Percentiles rank a stretch among this genome's conserved stretches.
These are phyloP conservation scores for Ophiobolus disseminans DNA, from an alignment of 2,329 filamentous ascomycete species.

Conservation along the genomic window DNA sequence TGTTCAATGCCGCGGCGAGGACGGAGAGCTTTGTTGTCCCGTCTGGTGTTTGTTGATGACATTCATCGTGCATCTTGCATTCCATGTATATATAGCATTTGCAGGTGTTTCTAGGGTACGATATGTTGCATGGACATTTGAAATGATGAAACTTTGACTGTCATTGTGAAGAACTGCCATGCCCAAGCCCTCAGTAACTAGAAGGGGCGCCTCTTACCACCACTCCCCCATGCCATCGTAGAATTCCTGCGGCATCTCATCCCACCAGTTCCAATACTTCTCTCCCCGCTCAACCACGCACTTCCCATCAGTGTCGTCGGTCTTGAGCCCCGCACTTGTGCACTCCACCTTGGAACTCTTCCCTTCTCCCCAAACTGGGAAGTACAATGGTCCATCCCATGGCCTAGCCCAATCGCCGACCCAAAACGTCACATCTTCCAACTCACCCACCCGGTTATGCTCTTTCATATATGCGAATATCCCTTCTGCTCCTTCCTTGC, in stretches of 20 bases:
- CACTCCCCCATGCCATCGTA: neutral
- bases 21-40: slow-evolving; percentile 35
- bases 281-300: slow-evolving; percentile 7
- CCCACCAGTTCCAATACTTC: slow-evolving; percentile 6
- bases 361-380: slow-evolving; percentile 7
- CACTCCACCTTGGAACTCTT: slow-evolving; percentile 14
- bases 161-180: neutral
- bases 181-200: no score
- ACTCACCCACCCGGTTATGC: slow-evolving; percentile 7
- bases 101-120: neutral
- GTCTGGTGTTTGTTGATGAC: neutral
- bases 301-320: neutral
- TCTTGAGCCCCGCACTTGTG: neutral
- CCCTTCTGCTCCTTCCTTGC: slow-evolving; percentile 8
- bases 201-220: no score
- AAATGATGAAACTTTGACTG: neutral
- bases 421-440: slow-evolving; percentile 17
- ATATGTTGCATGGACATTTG: neutral
- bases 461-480: slow-evolving; percentile 18
- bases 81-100: slow-evolving; percentile 1
- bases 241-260: no score
- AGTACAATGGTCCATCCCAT: slow-evolving; percentile 5
- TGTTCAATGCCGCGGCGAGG: slow-evolving; percentile 25
- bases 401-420: slow-evolving; percentile 17
- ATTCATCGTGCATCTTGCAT: neutral